Evolutionary conservation across 305 asterid genomes (phyloP), one percentile per base, ranked within the genome.

Genomic region (Ilex paraguariensis): DNA sequence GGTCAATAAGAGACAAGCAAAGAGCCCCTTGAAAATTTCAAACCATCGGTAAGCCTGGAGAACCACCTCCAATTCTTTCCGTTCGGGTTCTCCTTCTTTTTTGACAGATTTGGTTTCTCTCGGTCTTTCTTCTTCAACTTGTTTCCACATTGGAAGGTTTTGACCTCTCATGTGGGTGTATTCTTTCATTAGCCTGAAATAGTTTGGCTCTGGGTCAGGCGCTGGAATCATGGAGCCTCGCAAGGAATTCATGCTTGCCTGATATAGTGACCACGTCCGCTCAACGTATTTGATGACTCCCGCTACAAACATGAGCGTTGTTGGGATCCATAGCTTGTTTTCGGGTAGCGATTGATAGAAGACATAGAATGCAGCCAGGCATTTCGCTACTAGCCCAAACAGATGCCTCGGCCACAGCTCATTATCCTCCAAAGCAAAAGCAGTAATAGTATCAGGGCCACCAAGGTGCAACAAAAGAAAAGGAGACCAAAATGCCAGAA

Each of bases 361-460:
- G 12, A 70, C 70, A 6, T 70, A 70, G 0, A 14, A 45, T 10
- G 61, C 79, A 1, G 51, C 63, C n/a, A 54, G 32, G 32, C 31
- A n/a, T 57, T 84, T 87, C 63, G 72, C 60, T 13, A 72, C 3
- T 8, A 81, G 59, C 13, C 75, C 80, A 7, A 79, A 68, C n/a
- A 68, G 16, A 62, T 77, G 83, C 61, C 90, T 63, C 3, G 62
- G 13, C 90, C 87, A 81, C 36, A 84, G 83, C 79, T 81, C 82
- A 17, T 84, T 84, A 56, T 84, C 90, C 28, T 81, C 87, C 60
- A 79, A 17, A 1, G 90, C 70, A 68, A 76, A 84, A 63, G 85
- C 85, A 10, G 90, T 84, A 56, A 84, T 84, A 56, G 79, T 81
- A 59, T 84, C 87, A 3, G 90, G 84, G n/a, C 87, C 90, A 7